Base-by-base conservation (phyloP, 2,329 filamentous ascomycete genomes). In the Zelopaecilomyces penicillatus region DNA sequence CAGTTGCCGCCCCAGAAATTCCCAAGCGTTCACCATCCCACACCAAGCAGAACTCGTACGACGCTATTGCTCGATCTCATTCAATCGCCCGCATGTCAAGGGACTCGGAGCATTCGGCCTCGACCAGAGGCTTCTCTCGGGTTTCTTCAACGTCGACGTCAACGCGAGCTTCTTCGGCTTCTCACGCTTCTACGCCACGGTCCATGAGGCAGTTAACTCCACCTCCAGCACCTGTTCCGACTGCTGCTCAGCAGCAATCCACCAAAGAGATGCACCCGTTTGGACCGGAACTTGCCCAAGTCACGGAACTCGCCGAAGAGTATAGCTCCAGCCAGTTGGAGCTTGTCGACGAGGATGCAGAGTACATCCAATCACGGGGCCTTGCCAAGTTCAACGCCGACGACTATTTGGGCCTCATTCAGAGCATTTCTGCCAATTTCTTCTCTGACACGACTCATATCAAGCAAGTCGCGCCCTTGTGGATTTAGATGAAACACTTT, bases 241-340 rank as follows among this genome's bases (percentile, higher is more conserved):
- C 59, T 53, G 63, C 56, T 59, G 63, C 56, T 59, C 65, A 66
- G 44, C 69, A 70, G 29, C 54, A 48, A 27, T 39, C 48, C 38
- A 41, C 49, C 52, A 65, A 67, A 59, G 64, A 70, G 29, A 55
- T 65, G 38, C 80, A 93, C 62, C 91, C 91, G 0, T 97, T 97
- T 57, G 87, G 87, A 43, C 82, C 84, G 41, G 93, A 98, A 65
- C 72, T 97, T 43, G 88, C 87, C 45, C 85, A 97, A 65, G 87
- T 97, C 27, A 88, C 89, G 43, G 93, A 97, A 65, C 77, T 96
- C 11, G 91, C 85, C 0, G 93, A 97, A 66, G 90, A 96, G 65
- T 91, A 88, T 54, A 73, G 80, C 30, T 74, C 76, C 50, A 74
- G 79, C 33, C 67, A 74, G 50, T 61, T 76, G 48, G 73, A 75